A percentile compares a stretch with the other conserved stretches of the same genome.
phyloP scores from a whole-genome alignment of 257 asterid species.

The Ligustrum vulgare region DNA sequence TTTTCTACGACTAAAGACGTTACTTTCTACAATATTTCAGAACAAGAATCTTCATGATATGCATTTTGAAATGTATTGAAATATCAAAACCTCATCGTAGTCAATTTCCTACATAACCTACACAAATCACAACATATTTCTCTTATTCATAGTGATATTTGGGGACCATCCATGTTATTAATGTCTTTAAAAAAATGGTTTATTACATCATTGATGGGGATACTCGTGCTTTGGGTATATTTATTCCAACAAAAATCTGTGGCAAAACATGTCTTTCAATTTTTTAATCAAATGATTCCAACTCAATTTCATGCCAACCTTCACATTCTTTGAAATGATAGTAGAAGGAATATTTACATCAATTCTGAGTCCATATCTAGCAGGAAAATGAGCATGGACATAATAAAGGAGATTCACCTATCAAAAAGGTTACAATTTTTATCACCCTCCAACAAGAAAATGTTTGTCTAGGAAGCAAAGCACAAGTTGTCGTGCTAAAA shows the following conservation, averaged over 20 bases:
- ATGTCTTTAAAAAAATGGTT: background rate
- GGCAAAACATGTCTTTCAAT: background rate
- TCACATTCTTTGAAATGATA: background rate
- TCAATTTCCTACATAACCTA: background rate
- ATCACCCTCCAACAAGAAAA: background rate
- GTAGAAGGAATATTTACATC: background rate
- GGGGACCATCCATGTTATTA: background rate
- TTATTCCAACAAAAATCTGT: background rate
- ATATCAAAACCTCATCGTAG: background rate
- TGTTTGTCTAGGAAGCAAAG: no score
- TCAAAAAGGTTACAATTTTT: background rate
- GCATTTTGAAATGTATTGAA: background rate
- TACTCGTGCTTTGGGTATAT: no score
- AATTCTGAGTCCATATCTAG: background rate
- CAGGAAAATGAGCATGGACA: no score
- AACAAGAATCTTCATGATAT: no score
- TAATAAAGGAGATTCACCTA: background rate
- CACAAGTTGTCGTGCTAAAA: no score
- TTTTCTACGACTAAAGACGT: background rate
- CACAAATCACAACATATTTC: no score
- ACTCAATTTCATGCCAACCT: background rate
- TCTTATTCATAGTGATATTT: background rate
- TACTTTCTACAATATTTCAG: background rate
- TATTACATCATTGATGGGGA: no score
- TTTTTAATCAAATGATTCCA: background rate